Base-by-base conservation (phyloP, 2,329 filamentous ascomycete species). In the Cadophora malorum region DNA sequence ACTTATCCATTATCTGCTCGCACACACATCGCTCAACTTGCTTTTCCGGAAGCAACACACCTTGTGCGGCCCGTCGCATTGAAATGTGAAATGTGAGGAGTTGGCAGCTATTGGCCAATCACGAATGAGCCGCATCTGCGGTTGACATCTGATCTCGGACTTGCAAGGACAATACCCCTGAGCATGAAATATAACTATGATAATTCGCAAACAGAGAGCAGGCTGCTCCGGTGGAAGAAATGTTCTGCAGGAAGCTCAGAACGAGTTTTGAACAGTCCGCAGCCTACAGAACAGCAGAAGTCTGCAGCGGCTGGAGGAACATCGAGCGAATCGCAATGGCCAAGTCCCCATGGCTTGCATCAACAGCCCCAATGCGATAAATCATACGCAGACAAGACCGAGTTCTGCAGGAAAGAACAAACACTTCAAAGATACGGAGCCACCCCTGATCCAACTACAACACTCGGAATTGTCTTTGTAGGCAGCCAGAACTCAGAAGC, bases 31-130 rank as follows among this genome's bases (percentile, higher is more conserved):
- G 6, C 31, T 45, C 52, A 19, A 14, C 50, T 23, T 64, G 31
- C n/a, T 64, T 31, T 56, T 56, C 31, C 33, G 47, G 38, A 25
- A 55, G 12, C 28, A 16, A 58, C 23, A 65, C 58, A 68, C 45
- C 47, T 61, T 28, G 45, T 45, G 25, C 41, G 65, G 65, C 25
- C 28, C 19, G 31, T 33, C 25, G 53, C 65, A 60, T 60, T 9
- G 23, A 16, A 35, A 12, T 64, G 12, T 64, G 47, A 61, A 28
- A 67, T 60, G 10, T 64, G 61, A 67, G n/a, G 25, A 52, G 33
- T 47, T 38, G 49, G 55, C 35, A 59, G 52, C 52, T 58, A 52
- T 53, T 41, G 55, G 47, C 66, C 66, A 55, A 64, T 61, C 41
- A 61, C 45, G n/a, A 47, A 41, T 49, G 60, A 23, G 28, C 41